Base-by-base conservation (phyloP, 2,329 filamentous ascomycete genomes). In the Calycina herbarum region DNA sequence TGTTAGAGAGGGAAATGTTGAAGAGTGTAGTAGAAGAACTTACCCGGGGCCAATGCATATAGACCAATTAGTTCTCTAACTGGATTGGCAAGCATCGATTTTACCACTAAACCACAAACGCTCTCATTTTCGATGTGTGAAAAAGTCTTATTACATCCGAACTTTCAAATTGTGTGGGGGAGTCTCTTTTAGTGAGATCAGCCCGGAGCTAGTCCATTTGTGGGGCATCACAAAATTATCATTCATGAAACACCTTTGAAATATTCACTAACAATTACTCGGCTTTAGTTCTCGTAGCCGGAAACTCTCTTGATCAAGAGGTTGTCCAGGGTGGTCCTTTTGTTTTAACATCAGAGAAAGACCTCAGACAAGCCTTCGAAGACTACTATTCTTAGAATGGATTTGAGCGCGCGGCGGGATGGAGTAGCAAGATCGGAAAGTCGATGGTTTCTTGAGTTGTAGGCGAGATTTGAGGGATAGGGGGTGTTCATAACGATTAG, bases 371-470 rank as follows among this genome's bases (percentile, higher is more conserved):
- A 80, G 91, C 92, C 1, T 83, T 95, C 77, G 79, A 86, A 72
- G 91, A 95, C 76, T 95, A 87, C 74, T 89, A 91, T 15, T 82
- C 86, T 68, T 82, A 84, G 45, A 94, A 94, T 77, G 92, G 92
- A 4, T 95, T 95, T 72, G 92, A 95, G 80, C 83, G 91, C 68
- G 91, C 91, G 0, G 83, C 86, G 69, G 86, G 87, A 35, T 97
- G 93, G 93, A 80, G 89, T 78, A 93, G 90, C 75, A 90, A 96
- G 80, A 96, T 97, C 83, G 92, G 91, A 45, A 93, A 93, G 83
- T 67, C 63, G 5, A 73, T 71, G 69, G 59, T 63, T 27, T 57
- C 60, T 66, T 72, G 62, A 67, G 42, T 3, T 24, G 10, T 13
- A 6, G 20, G 10, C 7, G 45, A 24, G 15, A n/a, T 4, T 45